Base-by-base conservation (phyloP, 2,329 filamentous ascomycete species). In the Capronia coronata region DNA sequence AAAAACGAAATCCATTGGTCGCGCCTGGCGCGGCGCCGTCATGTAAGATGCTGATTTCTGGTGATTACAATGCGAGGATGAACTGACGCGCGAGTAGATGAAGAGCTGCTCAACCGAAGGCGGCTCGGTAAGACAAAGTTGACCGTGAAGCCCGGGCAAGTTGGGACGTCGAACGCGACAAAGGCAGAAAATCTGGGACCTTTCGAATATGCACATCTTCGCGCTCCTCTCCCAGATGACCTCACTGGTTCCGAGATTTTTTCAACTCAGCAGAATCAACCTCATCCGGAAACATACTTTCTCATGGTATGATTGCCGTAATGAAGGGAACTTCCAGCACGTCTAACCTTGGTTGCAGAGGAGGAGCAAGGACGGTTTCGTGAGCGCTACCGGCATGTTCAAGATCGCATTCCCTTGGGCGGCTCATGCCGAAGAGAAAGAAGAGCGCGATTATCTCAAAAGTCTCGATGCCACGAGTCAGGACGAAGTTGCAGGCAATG, bases 141-240 rank as follows among this genome's bases (percentile, higher is more conserved):
- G 57, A 83, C 84, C 8, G 82, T 90, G 45, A 93, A 89, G 72
- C 82, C 88, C 62, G 82, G 83, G 27, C 82, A 85, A 60, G 73
- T 83, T n/a, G 80, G 80, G 52, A 79, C 80, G 8, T 77, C 79
- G 32, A 84, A 82, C 67, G 83, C 87, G 56, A 80, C 82, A 49
- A 87, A 87, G 65, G 75, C 81, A 40, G 77, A 84, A 59, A 82
- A 84, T 59, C 75, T 93, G 53, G 88, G 87, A 44, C 81, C 84
- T 40, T 95, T 98, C 66, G 93, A 97, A 69, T 98, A 98, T 68
- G 91, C 90, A 58, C 93, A 98, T 67, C 77, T 98, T 43, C 86
- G 91, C 64, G 91, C 90, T 53, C 91, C 93, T 11, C 73, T 98
- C 40, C 93, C 93, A 43, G 93, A 90, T 69, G 89, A 93, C 57